phyloP scores from a whole-genome alignment of 371 early-diverging fungal species.

The Mucor indicus region DNA sequence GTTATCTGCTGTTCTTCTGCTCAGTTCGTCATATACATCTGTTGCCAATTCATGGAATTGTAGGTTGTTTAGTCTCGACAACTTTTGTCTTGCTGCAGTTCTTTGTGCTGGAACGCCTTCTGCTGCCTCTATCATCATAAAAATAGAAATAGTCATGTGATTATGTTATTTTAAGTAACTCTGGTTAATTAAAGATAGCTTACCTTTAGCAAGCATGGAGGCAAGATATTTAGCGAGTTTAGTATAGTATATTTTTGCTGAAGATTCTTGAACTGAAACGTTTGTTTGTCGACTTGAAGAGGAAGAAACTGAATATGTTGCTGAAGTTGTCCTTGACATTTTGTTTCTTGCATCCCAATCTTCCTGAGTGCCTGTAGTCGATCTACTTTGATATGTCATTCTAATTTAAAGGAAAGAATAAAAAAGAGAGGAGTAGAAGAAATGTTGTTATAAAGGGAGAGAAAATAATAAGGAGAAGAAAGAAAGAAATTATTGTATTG shows the following conservation, averaged over 20 bases:
- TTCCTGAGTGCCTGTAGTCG: constrained; percentile 26
- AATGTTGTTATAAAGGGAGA: too few relatives aligned
- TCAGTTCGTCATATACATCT: constrained; percentile 95
- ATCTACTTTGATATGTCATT: constrained; percentile 31
- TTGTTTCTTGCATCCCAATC: constrained; percentile 30
- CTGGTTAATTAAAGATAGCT: not conserved
- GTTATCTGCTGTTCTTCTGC: constrained; percentile 62
- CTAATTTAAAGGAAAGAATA: not conserved
- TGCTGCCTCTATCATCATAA: constrained; percentile 28
- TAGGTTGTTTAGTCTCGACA: constrained; percentile 72
- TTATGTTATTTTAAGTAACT: too few relatives aligned
- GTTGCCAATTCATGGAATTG: constrained; percentile 94
- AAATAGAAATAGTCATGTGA: not conserved
- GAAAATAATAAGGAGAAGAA: not conserved
- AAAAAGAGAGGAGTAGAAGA: not conserved
- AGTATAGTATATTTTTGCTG: constrained; percentile 37
- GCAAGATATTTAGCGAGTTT: constrained; percentile 37
- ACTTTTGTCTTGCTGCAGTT: constrained; percentile 79
- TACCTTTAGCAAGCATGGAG: constrained; percentile 39
- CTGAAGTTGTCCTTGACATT: constrained; percentile 27
- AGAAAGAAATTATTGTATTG: not conserved
- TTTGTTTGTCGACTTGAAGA: constrained; percentile 28
- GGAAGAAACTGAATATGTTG: constrained; percentile 33
- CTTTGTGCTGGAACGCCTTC: constrained; percentile 56
- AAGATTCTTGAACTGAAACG: constrained; percentile 27